A percentile compares a stretch with the other conserved stretches of the same genome.
Conservation (phyloP, 768 basidiomycete species). For the Imleria badia region DNA sequence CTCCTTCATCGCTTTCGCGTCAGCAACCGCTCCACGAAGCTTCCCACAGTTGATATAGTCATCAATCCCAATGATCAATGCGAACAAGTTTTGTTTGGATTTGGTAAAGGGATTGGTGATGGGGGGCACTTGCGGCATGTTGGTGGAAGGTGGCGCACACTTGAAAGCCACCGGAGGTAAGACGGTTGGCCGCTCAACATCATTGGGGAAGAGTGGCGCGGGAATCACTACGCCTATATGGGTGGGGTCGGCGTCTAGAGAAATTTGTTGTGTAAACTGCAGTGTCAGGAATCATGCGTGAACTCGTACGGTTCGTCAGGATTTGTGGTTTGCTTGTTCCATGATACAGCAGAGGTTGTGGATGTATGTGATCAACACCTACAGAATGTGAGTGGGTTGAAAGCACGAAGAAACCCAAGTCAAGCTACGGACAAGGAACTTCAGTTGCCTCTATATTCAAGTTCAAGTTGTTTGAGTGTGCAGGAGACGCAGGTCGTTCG, state of each 20-base stretch:
- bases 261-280: not conserved
- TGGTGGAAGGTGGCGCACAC: not conserved
- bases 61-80: constrained; percentile 46
- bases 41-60: constrained; percentile 30
- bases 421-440: not conserved
- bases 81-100: constrained; percentile 22
- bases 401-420: not conserved
- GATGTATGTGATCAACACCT: not conserved
- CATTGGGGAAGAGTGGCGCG: not conserved
- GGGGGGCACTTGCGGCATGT: not conserved
- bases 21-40: constrained; percentile 32
- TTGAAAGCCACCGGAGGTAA: not conserved
- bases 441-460: too few species aligned
- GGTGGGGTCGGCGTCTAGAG: not conserved
- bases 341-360: not conserved
- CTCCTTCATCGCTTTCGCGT: constrained; percentile 35
- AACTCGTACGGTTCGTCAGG: not conserved
- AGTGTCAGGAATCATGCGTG: not conserved
- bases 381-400: too few species aligned
- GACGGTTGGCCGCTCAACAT: not conserved
- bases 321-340: not conserved
- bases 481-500: too few species aligned
- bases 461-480: too few species aligned
- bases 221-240: not conserved
- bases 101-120: not conserved